Base-by-base conservation (phyloP, 208 protist genomes). In the Phytomonas sp. region DNA sequence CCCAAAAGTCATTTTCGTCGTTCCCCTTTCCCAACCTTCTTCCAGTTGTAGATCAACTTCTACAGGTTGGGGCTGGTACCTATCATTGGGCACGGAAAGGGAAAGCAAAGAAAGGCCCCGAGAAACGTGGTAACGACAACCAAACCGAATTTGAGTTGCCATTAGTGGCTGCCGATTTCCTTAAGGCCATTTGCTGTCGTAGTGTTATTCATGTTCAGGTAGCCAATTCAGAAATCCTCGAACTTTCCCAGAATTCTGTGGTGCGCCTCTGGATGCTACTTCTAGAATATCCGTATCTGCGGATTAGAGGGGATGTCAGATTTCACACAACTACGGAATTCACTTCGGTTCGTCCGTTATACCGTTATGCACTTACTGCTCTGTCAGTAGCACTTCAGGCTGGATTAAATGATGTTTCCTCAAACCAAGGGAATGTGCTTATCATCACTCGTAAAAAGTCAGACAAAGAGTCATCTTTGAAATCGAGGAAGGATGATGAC, bases 261-360 rank as follows among this genome's bases (percentile, higher is more conserved):
- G 69, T 92, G 61, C 60, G 74, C 26, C 60, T 94, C 59, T 78
- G 77, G 60, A 52, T 80, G 40, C 66, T 76, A 30, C 85, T 94
- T 52, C 71, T 94, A 31, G 78, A 67, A n/a, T 60, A 83, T 60
- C 86, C 87, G n/a, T 88, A 88, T 71, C 74, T 91, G 49, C 79
- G 78, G 59, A 78, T 88, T 33, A 52, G 64, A 29, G 77, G 79
- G 32, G 66, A 74, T 33, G 59, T 63, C 5, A 66, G 72, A 60
- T 60, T 71, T 42, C 12, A 37, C 60, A 64, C 31, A 32, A 33
- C 8, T 1, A 37, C 16, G 14, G 32, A 32, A 23, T 37, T 32
- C 16, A 32, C 14, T 64, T 23, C 60, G 8, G 60, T 64, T 34
- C 80, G 83, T 4, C 74, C 80, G 30, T 77, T 94, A 12, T 92